These are phyloP conservation scores for Termitomyces sp. DNA, from an alignment of 768 basidiomycete species.

Conservation along the genomic window DNA sequence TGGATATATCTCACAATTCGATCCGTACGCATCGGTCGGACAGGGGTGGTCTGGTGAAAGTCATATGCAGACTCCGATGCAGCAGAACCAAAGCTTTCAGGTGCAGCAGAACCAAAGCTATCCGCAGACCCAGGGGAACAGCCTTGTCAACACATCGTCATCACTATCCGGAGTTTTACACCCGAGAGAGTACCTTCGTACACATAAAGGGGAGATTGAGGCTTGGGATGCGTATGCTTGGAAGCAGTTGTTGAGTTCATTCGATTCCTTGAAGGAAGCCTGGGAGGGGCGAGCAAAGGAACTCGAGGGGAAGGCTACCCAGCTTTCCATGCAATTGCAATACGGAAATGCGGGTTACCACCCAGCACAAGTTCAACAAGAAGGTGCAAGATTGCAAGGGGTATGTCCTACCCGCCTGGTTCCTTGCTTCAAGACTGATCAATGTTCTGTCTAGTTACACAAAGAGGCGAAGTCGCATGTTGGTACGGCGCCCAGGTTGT, in stretches of 20 bases:
- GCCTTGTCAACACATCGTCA: slow-evolving; percentile 14
- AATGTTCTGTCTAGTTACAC: slow-evolving; percentile 33
- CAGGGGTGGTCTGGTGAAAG: slow-evolving; percentile 36
- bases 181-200: slow-evolving; percentile 64
- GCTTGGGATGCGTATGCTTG: slow-evolving; percentile 67
- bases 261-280: slow-evolving; percentile 61
- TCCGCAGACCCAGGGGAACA: slow-evolving; percentile 13
- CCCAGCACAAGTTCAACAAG: slow-evolving; percentile 46
- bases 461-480: slow-evolving; percentile 52
- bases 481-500: slow-evolving; percentile 32
- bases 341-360: slow-evolving; percentile 42
- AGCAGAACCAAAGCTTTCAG: slow-evolving; percentile 13
- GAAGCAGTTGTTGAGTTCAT: slow-evolving; percentile 63
- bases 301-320: slow-evolving; percentile 41
- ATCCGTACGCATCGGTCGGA: slow-evolving; percentile 45
- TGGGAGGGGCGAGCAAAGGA: slow-evolving; percentile 64
- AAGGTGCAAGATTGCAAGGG: slow-evolving; percentile 53
- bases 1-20: slow-evolving; percentile 46
- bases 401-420: slow-evolving; percentile 33
- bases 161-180: slow-evolving; percentile 45
- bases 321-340: slow-evolving; percentile 42
- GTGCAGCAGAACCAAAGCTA: slow-evolving; percentile 14
- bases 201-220: slow-evolving; percentile 65
- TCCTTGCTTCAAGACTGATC: slow-evolving; percentile 2
- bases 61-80: slow-evolving; percentile 16